Evolutionary conservation across 768 basidiomycete species (phyloP), one percentile per base, ranked within the genome.

Genomic region (Leccinum disarticulatum): DNA sequence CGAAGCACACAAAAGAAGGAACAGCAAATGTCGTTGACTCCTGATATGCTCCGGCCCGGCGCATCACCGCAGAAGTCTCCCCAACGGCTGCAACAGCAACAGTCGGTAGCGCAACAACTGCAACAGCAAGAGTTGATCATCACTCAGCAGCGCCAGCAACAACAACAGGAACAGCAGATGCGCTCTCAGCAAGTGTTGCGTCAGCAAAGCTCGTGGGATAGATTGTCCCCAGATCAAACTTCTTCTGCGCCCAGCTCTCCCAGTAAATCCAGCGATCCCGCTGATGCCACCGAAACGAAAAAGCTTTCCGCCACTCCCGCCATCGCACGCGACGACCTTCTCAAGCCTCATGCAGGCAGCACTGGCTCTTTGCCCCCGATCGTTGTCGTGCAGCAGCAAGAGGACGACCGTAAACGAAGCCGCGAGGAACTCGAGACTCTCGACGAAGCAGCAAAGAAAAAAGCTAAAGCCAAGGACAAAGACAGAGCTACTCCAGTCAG

Each of bases 251-350:
- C 76, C 4, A 64, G 67, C 7, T 69, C 73, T 27, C 61, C 66
- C 41, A 66, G 27, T 36, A 72, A 59, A 67, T 67, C 76, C 27
- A 74, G 87, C 60, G 93, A 94, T 72, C 88, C 87, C 14, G 80
- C 83, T 1, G 84, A 89, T 54, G 83, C 76, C 6, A 83, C 77
- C 2, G 94, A 91, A 68, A 94, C 93, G 6, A 82, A 83, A 56
- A 87, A 90, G 64, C 77, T 94, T 56, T 88, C 85, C 10, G 86
- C 83, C 58, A 95, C 93, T 0, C 94, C 94, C 1, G 77, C 82
- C 2, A 85, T 95, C 22, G 90, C 86, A 11, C 86, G 88, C 15
- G 84, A 84, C 17, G 79, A 74, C 31, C 79, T 75, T 31, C 65
- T 52, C 64, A 69, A 60, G 46, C 56, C 38, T 48, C 56, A 60